Evolutionary conservation across 108 stramenopile genomes (phyloP), one percentile per base, ranked within the genome.

Genomic region (Thalassiosira profunda): DNA sequence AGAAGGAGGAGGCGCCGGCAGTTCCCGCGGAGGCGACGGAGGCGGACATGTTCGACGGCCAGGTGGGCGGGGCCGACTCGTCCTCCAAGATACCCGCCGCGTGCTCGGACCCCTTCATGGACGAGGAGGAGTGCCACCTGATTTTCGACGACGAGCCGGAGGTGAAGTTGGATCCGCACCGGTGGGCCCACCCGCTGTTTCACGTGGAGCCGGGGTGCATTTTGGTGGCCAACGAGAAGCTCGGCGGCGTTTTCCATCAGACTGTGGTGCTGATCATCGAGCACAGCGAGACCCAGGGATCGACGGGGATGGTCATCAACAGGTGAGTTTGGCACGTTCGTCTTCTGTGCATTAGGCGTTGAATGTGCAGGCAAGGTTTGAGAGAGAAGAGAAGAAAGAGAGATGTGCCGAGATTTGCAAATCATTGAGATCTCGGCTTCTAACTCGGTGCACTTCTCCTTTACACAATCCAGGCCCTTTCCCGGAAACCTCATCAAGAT

Each of bases 221-320:
- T 42, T 62, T 95, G 56, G 66, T 95, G 17, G 94, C 94, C 12
- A 92, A 95, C 62, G 94, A 95, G 58, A 90, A 90, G 58, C 66
- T 95, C 14, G 89, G 91, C 35, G 94, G 94, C 17, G 90, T 92
- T 23, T 95, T 95, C 68, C 87, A 86, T 72, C 94, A 92, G 69
- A 92, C 94, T 5, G 86, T 95, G 35, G 91, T 95, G 33, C 66
- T 95, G 43, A 86, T 95, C 42, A 87, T 95, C 57, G 90, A 94
- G 30, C 93, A 94, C 59, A 75, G 84, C 58, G 93, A 94, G 37
- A 70, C 63, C 24, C 67, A 70, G 17, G 91, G 91, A 55, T 79
- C 88, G 7, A 90, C 85, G 24, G 94, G 94, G 26, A 84, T 95
- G 56, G 82, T 95, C 10, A 91, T 95, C 65, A 95, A 95, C 66